Evolutionary conservation across 176 grass and related monocot genomes (phyloP).

Genomic region (Phragmites australis): DNA sequence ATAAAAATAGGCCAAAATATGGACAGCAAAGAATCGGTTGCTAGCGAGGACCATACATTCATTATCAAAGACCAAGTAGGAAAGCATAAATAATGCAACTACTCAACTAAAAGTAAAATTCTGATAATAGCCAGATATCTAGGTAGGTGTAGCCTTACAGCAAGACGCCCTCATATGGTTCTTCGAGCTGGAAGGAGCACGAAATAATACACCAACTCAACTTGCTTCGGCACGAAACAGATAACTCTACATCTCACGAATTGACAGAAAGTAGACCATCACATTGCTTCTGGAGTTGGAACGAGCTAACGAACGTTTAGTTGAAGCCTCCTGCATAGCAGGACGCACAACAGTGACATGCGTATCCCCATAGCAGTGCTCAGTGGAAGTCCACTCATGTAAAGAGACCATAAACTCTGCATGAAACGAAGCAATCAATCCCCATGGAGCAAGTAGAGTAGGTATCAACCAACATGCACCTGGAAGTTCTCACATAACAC

Average conservation of each 20-base stretch:
- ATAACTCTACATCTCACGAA: background rate
- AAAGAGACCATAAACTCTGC: slow-evolving; percentile 36
- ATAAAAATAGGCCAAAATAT: background rate
- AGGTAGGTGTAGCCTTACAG: background rate
- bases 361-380: background rate
- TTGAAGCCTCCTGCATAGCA: slow-evolving; percentile 36
- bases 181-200: background rate
- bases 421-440: background rate
- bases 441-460: slow-evolving; percentile 35
- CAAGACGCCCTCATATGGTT: background rate
- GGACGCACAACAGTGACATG: slow-evolving; percentile 16
- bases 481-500: background rate
- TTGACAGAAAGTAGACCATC: background rate
- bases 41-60: background rate
- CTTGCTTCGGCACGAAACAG: background rate
- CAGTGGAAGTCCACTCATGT: slow-evolving; percentile 18
- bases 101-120: background rate
- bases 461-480: slow-evolving; percentile 42
- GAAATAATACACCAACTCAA: slow-evolving; percentile 18
- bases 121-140: background rate
- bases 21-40: background rate
- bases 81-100: background rate
- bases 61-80: background rate
- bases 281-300: slow-evolving; percentile 29
- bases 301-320: slow-evolving; percentile 38